Percentiles rank a stretch among this genome's conserved stretches.
phyloP scores from a whole-genome alignment of 306 rosid species.

The Benincasa hispida region DNA sequence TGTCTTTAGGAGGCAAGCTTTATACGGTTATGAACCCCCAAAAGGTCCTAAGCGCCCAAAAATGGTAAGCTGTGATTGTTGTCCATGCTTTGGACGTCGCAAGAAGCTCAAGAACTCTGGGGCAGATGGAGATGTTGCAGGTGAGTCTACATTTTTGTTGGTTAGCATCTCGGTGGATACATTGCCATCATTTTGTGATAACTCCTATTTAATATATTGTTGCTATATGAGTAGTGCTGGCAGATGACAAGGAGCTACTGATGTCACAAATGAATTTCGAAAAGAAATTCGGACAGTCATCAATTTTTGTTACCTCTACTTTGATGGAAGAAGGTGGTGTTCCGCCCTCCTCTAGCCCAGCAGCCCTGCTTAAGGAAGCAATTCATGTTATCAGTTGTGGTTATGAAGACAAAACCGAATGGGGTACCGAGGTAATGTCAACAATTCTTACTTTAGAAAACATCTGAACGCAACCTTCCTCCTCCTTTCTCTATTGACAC shows the following conservation, averaged over 20 bases:
- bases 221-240: conserved; percentile 31
- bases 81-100: conserved; percentile 85
- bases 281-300: conserved; percentile 83
- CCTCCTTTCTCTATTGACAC: background rate
- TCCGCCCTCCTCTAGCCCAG: conserved; percentile 73
- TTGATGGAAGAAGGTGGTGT: conserved; percentile 77
- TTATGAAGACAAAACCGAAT: conserved; percentile 93
- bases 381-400: conserved; percentile 84
- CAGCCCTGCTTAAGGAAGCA: conserved; percentile 82
- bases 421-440: conserved; percentile 79
- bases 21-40: conserved; percentile 84
- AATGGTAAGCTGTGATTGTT: conserved; percentile 90
- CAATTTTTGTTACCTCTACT: conserved; percentile 88
- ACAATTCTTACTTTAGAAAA: conserved; percentile 2
- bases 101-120: conserved; percentile 54
- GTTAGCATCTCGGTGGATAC: background rate
- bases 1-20: conserved; percentile 85
- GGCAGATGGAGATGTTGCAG: conserved; percentile 50
- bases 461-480: background rate
- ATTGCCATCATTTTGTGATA: background rate
- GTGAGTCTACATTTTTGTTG: conserved; percentile 8
- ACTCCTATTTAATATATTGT: background rate
- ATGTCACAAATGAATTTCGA: conserved; percentile 93
- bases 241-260: conserved; percentile 63
- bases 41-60: conserved; percentile 88